Base-by-base conservation (phyloP, 75 land plant genomes). In the Cupressus sempervirens region DNA sequence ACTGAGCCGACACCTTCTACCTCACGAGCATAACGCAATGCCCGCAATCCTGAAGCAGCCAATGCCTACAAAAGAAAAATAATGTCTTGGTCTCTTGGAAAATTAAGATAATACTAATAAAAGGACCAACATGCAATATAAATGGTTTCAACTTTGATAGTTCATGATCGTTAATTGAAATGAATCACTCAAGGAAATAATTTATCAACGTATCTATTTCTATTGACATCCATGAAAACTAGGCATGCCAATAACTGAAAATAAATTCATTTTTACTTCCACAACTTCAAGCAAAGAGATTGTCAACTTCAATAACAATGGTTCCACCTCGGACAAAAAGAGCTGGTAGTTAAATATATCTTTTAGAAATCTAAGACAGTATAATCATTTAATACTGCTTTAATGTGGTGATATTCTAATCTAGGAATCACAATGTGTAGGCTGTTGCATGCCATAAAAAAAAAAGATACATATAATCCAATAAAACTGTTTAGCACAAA, bases 31-130 rank as follows among this genome's bases (percentile, higher is more conserved):
- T 98, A 98, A 67, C 99, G 90, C 18, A 96, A 70, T 79, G 99
- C 92, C 85, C 99, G 88, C 84, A 98, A 88, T 52, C 99, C 99
- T 81, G 99, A 98, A 85, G 99, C 99, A 84, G 99, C 95, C 84
- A 98, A 88, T 40, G 99, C 99, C 99, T 98, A 34, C 81, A 79
- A 79, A 79, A 79, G 32, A n/a, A 79, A 54, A 30, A 53, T 48
- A 48, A 48, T 48, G 50, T 48, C 50, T 43, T 11, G 34, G 10
- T 58, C 0, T 18, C 12, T 14, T 13, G 56, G 35, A 45, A n/a
- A 40, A 52, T 53, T 34, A 54, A 53, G 40, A 54, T 43, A 15
- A 45, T 79, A 45, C 12, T 20, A 40, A 76, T 76, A 40, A 23
- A 36, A 76, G 43, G n/a, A 76, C 26, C n/a, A 75, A 23, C 79